A percentile compares a stretch with the other conserved stretches of the same genome.
These are phyloP conservation scores for Halophytophthora polymorphica DNA, from an alignment of 352 stramenopile genomes.

Conservation along the genomic window DNA sequence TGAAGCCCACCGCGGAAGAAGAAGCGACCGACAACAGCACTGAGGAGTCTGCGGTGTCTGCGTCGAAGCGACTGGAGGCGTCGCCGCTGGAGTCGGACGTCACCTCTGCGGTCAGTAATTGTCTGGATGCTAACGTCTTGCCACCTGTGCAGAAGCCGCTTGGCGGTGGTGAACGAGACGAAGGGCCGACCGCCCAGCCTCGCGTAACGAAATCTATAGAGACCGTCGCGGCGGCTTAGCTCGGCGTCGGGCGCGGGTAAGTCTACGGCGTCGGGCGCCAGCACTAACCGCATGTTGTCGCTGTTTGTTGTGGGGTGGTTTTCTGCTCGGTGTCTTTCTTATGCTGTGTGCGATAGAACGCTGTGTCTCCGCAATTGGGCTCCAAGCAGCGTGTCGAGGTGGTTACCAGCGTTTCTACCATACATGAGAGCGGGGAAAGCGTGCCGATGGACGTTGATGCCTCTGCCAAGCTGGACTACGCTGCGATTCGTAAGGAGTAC, in stretches of 20 bases:
- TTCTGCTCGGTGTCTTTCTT: slow-evolving; percentile 3
- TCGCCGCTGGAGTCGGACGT: slow-evolving; percentile 3
- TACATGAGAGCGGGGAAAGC: slow-evolving; percentile 1
- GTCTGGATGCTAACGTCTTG: slow-evolving; percentile 19
- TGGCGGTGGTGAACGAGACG: slow-evolving; percentile 24
- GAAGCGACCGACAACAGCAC: too few species aligned
- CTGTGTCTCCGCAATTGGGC: slow-evolving; percentile 1
- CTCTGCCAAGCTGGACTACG: slow-evolving; percentile 15
- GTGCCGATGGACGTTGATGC: neutral
- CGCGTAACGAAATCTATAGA: slow-evolving; percentile 39
- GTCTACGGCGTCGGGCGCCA: slow-evolving; percentile 15
- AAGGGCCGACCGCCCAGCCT: slow-evolving; percentile 21
- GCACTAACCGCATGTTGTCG: slow-evolving; percentile 34
- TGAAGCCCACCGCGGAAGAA: too few species aligned
- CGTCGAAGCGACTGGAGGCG: too few species aligned
- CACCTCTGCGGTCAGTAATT: slow-evolving; percentile 33
- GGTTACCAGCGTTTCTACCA: neutral
- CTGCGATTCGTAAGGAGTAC: slow-evolving; percentile 26
- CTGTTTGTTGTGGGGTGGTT: slow-evolving; percentile 19
- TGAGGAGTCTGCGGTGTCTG: too few species aligned
- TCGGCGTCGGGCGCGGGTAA: slow-evolving; percentile 20
- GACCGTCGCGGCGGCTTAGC: slow-evolving; percentile 20
- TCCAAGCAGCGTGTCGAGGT: slow-evolving; percentile 1
- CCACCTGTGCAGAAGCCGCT: slow-evolving; percentile 18
- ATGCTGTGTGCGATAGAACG: slow-evolving; percentile 15